Conservation (phyloP, 345 rosid genomes). For the Fremontodendron californicum region DNA sequence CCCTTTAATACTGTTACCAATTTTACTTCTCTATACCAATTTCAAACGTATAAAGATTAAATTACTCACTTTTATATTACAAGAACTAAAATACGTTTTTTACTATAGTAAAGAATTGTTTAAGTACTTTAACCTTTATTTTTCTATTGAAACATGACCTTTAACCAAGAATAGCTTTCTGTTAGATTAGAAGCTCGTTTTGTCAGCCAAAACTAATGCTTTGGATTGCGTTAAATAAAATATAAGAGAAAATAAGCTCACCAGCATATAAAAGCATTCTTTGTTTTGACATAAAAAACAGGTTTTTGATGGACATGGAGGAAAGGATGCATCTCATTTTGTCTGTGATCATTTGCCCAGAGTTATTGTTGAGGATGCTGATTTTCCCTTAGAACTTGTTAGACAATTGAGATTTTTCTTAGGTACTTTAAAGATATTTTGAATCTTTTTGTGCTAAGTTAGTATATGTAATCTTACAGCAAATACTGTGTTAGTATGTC, state of each 20-base stretch:
- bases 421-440: too few species aligned
- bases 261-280: not conserved
- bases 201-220: not conserved
- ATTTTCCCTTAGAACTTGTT: slow-evolving; percentile 63
- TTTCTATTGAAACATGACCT: not conserved
- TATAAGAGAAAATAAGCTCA: not conserved
- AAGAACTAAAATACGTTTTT: too few species aligned
- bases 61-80: too few species aligned
- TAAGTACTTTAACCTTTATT: too few species aligned
- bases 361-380: slow-evolving; percentile 70
- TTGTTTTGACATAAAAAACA: slow-evolving; percentile 17
- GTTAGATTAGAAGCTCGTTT: not conserved
- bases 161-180: not conserved
- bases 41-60: too few species aligned
- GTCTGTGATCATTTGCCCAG: slow-evolving; percentile 76
- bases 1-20: not conserved
- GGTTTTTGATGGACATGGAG: slow-evolving; percentile 91
- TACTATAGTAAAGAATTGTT: too few species aligned
- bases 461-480: too few species aligned
- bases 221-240: not conserved
- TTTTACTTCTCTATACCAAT: too few species aligned
- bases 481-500: too few species aligned
- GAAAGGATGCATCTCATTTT: slow-evolving; percentile 62
- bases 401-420: too few species aligned
- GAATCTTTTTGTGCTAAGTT: too few species aligned